Base-by-base conservation (phyloP, 495 filamentous ascomycete species). In the Patellaria atrata region DNA sequence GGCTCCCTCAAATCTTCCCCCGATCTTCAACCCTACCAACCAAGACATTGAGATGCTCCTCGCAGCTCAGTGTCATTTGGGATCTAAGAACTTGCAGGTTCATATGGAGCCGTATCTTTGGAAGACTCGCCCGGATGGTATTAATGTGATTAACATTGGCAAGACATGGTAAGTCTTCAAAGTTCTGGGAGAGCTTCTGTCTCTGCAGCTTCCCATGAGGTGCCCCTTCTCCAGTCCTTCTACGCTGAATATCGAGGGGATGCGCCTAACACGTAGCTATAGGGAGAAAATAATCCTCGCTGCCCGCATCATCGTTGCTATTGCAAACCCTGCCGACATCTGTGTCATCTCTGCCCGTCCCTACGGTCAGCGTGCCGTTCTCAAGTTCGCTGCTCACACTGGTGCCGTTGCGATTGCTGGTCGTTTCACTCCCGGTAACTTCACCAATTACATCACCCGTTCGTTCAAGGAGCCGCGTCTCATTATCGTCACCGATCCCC, bases 371-470 rank as follows among this genome's bases (percentile, higher is more conserved):
- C 89, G 89, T 65, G 86, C 89, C 56, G 89, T 94, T 62, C 77
- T 97, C 60, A 97, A 97, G 74, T 97, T 94, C 70, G 87, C 87
- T 52, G 67, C 80, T 42, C 85, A 97, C 73, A 97, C 87, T 50
- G 87, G 89, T 64, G 84, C 87, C 57, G 82, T 82, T 55, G 82
- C 89, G 59, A 97, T 97, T 59, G 91, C 89, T 53, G 89, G 89
- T 69, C 86, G 89, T 63, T 97, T 97, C 77, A 97, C 89, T 57
- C 89, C 89, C 56, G 89, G 89, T 73, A 94, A 91, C 63, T 97
- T 97, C 79, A 97, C 89, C 73, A 97, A 97, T 71, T 97, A 97
- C 81, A 97, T 94, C 77, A 97, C 89, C 62, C 91, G 89, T 58
- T 94, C 89, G 53, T 97, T 97, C 81, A 96, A 94, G 78, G 89